phyloP scores from a whole-genome alignment of 2,329 filamentous ascomycete species.

The Penicillium sp. region DNA sequence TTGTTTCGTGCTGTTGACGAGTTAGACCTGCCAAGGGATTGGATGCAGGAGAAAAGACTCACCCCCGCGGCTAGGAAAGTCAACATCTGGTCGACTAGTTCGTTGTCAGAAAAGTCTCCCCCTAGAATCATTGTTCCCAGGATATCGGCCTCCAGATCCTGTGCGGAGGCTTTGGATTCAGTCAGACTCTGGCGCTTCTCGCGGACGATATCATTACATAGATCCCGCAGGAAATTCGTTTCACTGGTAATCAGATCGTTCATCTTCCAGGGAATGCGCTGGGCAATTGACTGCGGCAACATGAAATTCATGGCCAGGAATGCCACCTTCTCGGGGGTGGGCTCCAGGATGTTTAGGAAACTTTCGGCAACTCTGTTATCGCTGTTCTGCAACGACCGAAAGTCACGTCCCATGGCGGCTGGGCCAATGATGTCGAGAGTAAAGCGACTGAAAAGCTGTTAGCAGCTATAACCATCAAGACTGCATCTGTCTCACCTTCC shows the following conservation, averaged over 20 bases:
- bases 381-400: conserved; percentile 52
- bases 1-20: conserved; percentile 52
- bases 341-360: conserved; percentile 53
- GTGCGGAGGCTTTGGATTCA: conserved; percentile 37
- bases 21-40: not conserved
- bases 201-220: conserved; percentile 36
- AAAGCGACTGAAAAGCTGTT: conserved; percentile 38
- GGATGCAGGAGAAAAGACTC: conserved; percentile 1
- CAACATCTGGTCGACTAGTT: conserved; percentile 44
- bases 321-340: conserved; percentile 43
- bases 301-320: conserved; percentile 47
- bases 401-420: conserved; percentile 59
- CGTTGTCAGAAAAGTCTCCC: conserved; percentile 39
- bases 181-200: conserved; percentile 33
- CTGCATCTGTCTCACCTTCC: conserved; percentile 26
- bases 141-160: conserved; percentile 39
- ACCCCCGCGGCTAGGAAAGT: conserved; percentile 44
- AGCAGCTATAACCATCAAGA: not conserved
- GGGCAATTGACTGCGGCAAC: conserved; percentile 53
- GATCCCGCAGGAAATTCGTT: conserved; percentile 30
- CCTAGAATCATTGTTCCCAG: conserved; percentile 40
- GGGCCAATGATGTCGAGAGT: conserved; percentile 61
- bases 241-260: conserved; percentile 33
- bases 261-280: conserved; percentile 43
- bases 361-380: conserved; percentile 54